Percentiles rank a stretch among this genome's conserved stretches.
phyloP scores from a whole-genome alignment of 495 filamentous ascomycete species.

The Penicillium psychrofluorescens region DNA sequence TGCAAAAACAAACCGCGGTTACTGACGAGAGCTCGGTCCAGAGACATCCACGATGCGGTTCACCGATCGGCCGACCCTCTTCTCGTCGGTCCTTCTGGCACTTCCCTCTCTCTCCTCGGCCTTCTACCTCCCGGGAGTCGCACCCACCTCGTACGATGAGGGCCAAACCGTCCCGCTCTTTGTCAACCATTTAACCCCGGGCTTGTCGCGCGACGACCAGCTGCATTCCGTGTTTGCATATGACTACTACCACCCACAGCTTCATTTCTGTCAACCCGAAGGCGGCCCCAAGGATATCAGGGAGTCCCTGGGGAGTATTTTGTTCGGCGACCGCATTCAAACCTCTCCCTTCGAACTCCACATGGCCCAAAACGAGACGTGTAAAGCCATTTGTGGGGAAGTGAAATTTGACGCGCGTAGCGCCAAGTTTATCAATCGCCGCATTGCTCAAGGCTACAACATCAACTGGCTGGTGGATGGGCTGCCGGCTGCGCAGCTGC shows the following conservation, averaged over 20 bases:
- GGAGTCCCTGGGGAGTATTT: constrained; percentile 89
- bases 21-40: no score
- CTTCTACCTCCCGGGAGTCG: constrained; percentile 95
- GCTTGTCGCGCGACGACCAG: constrained; percentile 68
- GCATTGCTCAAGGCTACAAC: constrained; percentile 75
- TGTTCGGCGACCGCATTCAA: constrained; percentile 94
- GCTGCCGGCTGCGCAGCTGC: constrained; percentile 76
- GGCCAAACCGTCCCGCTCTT: constrained; percentile 76
- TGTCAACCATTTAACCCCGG: constrained; percentile 87
- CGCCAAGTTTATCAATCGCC: constrained; percentile 71
- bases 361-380: constrained; percentile 79
- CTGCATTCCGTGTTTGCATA: constrained; percentile 87
- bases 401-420: constrained; percentile 58
- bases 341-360: constrained; percentile 83
- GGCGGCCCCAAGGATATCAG: constrained; percentile 65
- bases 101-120: constrained; percentile 52
- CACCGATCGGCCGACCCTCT: constrained; percentile 20
- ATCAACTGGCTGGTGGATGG: constrained; percentile 96
- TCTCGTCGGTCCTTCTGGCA: constrained; percentile 23
- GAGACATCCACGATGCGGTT: constrained; percentile 29
- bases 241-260: constrained; percentile 86
- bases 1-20: no score
- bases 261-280: constrained; percentile 79
- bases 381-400: constrained; percentile 65
- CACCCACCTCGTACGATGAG: constrained; percentile 79